Percentiles rank a stretch among this genome's conserved stretches.
These are phyloP conservation scores for Claviceps sp. DNA, from an alignment of 2,329 filamentous ascomycete genomes.

Conservation along the genomic window DNA sequence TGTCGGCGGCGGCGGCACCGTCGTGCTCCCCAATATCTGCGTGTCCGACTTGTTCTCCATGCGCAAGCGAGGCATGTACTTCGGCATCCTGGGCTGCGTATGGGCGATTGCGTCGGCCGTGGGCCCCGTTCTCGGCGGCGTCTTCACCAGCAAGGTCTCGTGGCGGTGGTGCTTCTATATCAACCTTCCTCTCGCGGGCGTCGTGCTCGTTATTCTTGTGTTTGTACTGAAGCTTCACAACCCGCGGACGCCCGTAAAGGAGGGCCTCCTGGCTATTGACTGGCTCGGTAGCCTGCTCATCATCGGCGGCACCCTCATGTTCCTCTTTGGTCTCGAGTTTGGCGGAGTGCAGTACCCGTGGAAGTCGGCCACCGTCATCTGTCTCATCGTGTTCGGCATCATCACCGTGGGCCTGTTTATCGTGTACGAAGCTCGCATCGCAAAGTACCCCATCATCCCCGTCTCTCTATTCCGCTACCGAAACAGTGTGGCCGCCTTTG, in stretches of 20 bases:
- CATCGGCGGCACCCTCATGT: slow-evolving; percentile 69
- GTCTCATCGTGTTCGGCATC: slow-evolving; percentile 61
- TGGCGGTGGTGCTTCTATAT: slow-evolving; percentile 63
- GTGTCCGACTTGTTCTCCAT: slow-evolving; percentile 43
- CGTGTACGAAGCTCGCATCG: slow-evolving; percentile 58
- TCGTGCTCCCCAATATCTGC: slow-evolving; percentile 47
- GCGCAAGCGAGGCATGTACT: slow-evolving; percentile 36
- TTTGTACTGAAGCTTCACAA: slow-evolving; percentile 57
- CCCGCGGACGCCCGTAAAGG: slow-evolving; percentile 46
- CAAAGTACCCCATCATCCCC: slow-evolving; percentile 68
- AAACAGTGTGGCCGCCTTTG: slow-evolving; percentile 53
- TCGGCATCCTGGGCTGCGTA: slow-evolving; percentile 37
- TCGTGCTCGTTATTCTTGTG: slow-evolving; percentile 35
- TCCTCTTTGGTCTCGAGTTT: slow-evolving; percentile 75
- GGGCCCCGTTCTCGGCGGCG: slow-evolving; percentile 55
- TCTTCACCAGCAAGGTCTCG: slow-evolving; percentile 48
- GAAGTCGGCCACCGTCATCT: slow-evolving; percentile 61
- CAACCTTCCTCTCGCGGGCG: slow-evolving; percentile 38
- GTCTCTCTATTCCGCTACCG: slow-evolving; percentile 52
- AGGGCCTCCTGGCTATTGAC: slow-evolving; percentile 51
- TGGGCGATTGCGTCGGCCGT: slow-evolving; percentile 55
- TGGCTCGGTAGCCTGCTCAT: slow-evolving; percentile 45
- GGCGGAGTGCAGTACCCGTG: slow-evolving; percentile 67
- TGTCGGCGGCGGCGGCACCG: slow-evolving; percentile 40
- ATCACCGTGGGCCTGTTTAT: slow-evolving; percentile 52